These are phyloP conservation scores for Prunus padus DNA, from an alignment of 306 rosid genomes.

Conservation along the genomic window DNA sequence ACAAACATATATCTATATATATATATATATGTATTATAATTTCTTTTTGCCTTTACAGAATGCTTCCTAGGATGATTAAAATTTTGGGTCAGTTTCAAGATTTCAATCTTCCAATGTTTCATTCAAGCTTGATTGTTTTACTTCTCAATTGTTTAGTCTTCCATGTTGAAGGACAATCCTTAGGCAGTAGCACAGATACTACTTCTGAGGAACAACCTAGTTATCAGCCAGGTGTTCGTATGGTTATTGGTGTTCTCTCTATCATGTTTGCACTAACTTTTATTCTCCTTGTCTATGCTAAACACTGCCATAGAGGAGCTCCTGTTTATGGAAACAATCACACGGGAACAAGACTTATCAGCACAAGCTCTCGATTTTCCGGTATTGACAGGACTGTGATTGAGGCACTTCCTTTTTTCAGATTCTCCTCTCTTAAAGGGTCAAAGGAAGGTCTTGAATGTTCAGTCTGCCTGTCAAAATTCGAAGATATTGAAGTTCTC, in stretches of 20 bases:
- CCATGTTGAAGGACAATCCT: constrained; percentile 48
- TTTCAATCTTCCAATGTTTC: constrained; percentile 37
- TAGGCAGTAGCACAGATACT: neutral
- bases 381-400: constrained; percentile 78
- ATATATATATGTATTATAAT: constrained; percentile 4
- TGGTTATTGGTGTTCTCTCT: constrained; percentile 58
- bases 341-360: constrained; percentile 18
- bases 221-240: constrained; percentile 61
- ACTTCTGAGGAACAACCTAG: constrained; percentile 24
- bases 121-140: constrained; percentile 23
- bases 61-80: constrained; percentile 30
- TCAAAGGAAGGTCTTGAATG: constrained; percentile 89
- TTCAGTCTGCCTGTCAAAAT: constrained; percentile 81
- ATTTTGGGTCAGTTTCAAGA: constrained; percentile 5
- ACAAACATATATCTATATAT: constrained; percentile 10
- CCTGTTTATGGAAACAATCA: constrained; percentile 23
- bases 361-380: constrained; percentile 64
- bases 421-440: constrained; percentile 82
- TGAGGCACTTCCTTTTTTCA: constrained; percentile 89
- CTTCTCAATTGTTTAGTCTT: constrained; percentile 35
- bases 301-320: constrained; percentile 44
- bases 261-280: constrained; percentile 61
- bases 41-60: constrained; percentile 4
- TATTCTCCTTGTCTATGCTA: constrained; percentile 62
- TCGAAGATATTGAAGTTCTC: constrained; percentile 75